Evolutionary conservation across 2,329 filamentous ascomycete genomes (phyloP), one percentile per base, ranked within the genome.

Genomic region (Huntiella savannae): DNA sequence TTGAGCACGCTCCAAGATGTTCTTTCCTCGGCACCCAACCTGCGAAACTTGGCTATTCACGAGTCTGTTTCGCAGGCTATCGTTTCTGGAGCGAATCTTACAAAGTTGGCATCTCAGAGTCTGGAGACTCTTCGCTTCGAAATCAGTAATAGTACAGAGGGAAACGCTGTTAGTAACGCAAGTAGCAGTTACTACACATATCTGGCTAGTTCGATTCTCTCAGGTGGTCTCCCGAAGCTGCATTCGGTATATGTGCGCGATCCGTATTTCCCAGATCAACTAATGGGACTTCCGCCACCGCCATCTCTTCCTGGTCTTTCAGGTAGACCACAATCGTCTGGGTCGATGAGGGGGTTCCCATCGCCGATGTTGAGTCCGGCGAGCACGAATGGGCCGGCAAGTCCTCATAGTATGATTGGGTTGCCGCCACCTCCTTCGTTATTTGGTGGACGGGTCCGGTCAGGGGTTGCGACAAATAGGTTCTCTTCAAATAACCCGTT

Each of bases 211-310:
- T 93, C 84, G 0, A 73, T 96, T 32, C 74, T 91, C 50, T 72
- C 76, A 12, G 80, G 79, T 51, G 73, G 75, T 5, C 69, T 96
- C 5, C 85, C 86, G 1, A 73, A 71, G 33, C 69, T 96, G 6
- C 70, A 70, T 33, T 73, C 78, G 16, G 71, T 96, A 5, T 95
- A 92, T 58, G 88, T 95, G 13, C 80, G 84, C 43, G 86, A 95
- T 55, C 74, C 80, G 19, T 69, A 74, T 43, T 94, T 96, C 58
- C 78, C 86, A 2, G 84, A 93, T 53, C 71, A 79, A 8, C 73
- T 95, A 4, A 70, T 86, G 38, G 68, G 67, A 11, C 68, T 88
- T 5, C 73, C 77, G 1, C 77, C 77, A 1, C 79, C 82, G 2
- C 81, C 80, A 1, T 80, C 83, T 1, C 66, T 60, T 32, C 60